A percentile compares a stretch with the other conserved stretches of the same genome.
Evolutionary conservation across 305 asterid species (phyloP).

Genomic region (Plantago lanceolata): DNA sequence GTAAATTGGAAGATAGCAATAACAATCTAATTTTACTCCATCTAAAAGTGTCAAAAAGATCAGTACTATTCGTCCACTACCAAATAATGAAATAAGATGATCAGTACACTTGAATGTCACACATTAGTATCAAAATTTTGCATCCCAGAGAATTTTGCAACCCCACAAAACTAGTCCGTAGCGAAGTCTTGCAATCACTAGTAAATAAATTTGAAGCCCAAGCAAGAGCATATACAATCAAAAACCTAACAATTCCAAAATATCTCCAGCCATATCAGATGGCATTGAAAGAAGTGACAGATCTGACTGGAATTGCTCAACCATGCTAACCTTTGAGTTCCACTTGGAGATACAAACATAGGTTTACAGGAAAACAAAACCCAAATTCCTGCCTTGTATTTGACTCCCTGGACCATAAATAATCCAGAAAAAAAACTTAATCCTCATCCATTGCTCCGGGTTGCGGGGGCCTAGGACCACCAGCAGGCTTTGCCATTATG

Average conservation of each 20-base stretch:
- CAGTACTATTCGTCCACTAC: too few species aligned
- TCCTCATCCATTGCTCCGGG: constrained; percentile 56
- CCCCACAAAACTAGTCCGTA: constrained; percentile 1
- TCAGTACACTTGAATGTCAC: too few species aligned
- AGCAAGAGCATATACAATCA: constrained; percentile 16
- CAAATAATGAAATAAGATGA: too few species aligned
- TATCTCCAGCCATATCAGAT: constrained; percentile 7
- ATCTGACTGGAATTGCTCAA: too few species aligned
- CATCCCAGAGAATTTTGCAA: neutral
- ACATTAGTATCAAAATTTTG: neutral
- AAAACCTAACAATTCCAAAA: constrained; percentile 2
- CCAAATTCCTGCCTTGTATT: neutral
- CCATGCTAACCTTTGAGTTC: too few species aligned
- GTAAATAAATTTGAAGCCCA: neutral
- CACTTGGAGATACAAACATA: constrained; percentile 8
- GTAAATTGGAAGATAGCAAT: too few species aligned
- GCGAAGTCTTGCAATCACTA: neutral
- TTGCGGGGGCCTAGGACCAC: constrained; percentile 60
- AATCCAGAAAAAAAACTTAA: constrained; percentile 22
- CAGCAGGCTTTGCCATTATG: constrained; percentile 97
- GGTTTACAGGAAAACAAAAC: neutral
- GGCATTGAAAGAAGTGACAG: neutral
- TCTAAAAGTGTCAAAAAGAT: too few species aligned
- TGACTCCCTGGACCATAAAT: constrained; percentile 5
- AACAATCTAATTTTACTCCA: too few species aligned